Evolutionary conservation across 2,329 filamentous ascomycete genomes (phyloP), one percentile per base, ranked within the genome.

Genomic region (Arthrocladium fulminans): DNA sequence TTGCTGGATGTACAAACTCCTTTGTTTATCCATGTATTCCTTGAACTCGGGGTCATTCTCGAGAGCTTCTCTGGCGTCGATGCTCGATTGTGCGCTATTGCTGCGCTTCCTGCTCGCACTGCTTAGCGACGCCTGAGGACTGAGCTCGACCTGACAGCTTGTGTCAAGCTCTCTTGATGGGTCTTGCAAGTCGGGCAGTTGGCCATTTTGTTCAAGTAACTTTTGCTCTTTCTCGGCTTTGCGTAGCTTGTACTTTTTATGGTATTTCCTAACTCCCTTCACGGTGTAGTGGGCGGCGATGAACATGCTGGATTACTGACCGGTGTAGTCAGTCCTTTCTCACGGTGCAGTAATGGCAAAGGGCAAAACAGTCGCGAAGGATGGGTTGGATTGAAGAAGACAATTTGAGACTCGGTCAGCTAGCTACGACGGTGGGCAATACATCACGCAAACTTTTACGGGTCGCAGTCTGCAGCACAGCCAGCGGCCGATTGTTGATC

Each of bases 1-100:
- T 27, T 44, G 23, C 6, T 32, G 41, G n/a, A 44, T 23, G n/a
- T 44, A 44, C 22, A 44, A 24, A 22, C n/a, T 30, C 19, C 41
- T 29, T n/a, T 44, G 41, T 20, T 32, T 27, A 6, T 44, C 27
- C 41, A 44, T 44, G n/a, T 44, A 44, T 19, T 44, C 41, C n/a
- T 6, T 44, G 41, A 44, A 44, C 5, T 22, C 23, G 13, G 41
- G 41, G 19, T 44, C 44, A 15, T 46, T 38, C 13, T 46, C 44
- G 7, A 46, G 44, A 37, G 29, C 44, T 23, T 8, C 38, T 24
- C 27, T 30, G 19, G 30, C 44, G 25, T 30, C 24, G 12, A 12
- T 19, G 8, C 29, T 46, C 3, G 34, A 37, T 9, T 7, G 12
- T 3, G 44, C 35, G 22, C 19, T 27, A 20, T 20, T 32, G 19